Conservation (phyloP, 768 basidiomycete genomes). For the Amanita polypyramis region DNA sequence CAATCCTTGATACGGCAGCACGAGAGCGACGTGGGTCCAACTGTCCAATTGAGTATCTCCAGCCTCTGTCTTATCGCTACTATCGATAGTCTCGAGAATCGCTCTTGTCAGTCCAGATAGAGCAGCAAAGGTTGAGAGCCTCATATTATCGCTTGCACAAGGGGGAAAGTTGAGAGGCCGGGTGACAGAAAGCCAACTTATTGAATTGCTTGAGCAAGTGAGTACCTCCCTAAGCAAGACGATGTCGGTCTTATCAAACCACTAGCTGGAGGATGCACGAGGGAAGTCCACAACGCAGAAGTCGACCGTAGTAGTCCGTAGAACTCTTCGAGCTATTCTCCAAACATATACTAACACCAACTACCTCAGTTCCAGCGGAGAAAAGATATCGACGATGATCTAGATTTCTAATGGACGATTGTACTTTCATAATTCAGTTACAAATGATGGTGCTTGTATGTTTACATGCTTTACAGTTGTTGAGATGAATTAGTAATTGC, state of each 20-base stretch:
- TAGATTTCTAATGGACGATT: conserved; percentile 33
- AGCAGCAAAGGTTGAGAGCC: conserved; percentile 69
- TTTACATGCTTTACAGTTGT: not conserved
- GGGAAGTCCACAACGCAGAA: conserved; percentile 39
- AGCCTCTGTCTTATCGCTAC: not conserved
- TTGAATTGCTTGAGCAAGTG: conserved; percentile 81
- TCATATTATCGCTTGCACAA: conserved; percentile 77
- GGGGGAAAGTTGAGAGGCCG: conserved; percentile 68
- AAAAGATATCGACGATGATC: conserved; percentile 58
- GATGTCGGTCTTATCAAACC: conserved; percentile 12
- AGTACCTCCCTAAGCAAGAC: conserved; percentile 11
- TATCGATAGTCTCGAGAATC: conserved; percentile 66
- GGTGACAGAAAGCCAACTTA: conserved; percentile 73
- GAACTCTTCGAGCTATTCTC: not conserved
- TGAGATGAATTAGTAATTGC: not conserved
- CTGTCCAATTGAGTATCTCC: not conserved
- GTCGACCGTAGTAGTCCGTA: conserved; percentile 47
- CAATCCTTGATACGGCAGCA: conserved; percentile 67
- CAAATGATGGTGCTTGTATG: not conserved
- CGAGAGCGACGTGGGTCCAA: conserved; percentile 65
- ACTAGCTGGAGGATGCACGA: conserved; percentile 46
- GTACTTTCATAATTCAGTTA: not conserved
- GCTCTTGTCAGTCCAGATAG: conserved; percentile 77
- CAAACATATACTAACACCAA: not conserved
- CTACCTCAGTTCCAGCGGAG: conserved; percentile 46